Evolutionary conservation across 148 eudicot genomes (phyloP).

Genomic region (Silene conica): DNA sequence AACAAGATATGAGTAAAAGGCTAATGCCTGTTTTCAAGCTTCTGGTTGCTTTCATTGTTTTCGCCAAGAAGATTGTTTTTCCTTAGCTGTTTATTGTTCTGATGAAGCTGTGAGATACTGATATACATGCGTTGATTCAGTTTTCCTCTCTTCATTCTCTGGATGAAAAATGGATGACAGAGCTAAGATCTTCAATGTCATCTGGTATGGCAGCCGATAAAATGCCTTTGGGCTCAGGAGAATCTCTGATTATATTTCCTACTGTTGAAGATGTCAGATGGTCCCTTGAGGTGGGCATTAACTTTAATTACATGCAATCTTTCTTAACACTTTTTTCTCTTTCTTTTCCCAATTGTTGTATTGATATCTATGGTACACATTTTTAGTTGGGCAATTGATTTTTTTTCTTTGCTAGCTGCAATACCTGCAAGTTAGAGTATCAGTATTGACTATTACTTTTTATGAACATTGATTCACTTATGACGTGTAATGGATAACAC

Average conservation of each 20-base stretch:
- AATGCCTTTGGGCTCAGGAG: conserved; percentile 71
- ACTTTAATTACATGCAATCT: neutral
- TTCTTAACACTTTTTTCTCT: no score
- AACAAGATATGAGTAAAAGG: no score
- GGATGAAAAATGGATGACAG: conserved; percentile 99
- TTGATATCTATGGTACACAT: neutral
- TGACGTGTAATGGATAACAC: neutral
- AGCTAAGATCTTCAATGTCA: conserved; percentile 77
- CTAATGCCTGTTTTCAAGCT: neutral
- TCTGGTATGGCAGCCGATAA: conserved; percentile 68
- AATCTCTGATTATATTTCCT: conserved; percentile 84
- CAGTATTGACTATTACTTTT: neutral
- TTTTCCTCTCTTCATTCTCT: conserved; percentile 95
- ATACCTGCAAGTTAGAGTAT: neutral
- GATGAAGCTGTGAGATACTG: neutral
- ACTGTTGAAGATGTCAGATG: conserved; percentile 91
- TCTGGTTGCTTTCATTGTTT: neutral
- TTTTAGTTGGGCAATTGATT: neutral
- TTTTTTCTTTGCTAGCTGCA: neutral
- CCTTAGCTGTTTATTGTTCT: conserved; percentile 7
- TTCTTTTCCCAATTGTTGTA: neutral
- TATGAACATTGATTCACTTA: neutral
- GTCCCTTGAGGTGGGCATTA: conserved; percentile 68
- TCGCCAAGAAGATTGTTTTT: no score
- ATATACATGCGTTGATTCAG: conserved; percentile 37